A percentile compares a stretch with the other conserved stretches of the same genome.
Evolutionary conservation across 495 filamentous ascomycete species (phyloP).

Genomic region (Penicillium parvum): DNA sequence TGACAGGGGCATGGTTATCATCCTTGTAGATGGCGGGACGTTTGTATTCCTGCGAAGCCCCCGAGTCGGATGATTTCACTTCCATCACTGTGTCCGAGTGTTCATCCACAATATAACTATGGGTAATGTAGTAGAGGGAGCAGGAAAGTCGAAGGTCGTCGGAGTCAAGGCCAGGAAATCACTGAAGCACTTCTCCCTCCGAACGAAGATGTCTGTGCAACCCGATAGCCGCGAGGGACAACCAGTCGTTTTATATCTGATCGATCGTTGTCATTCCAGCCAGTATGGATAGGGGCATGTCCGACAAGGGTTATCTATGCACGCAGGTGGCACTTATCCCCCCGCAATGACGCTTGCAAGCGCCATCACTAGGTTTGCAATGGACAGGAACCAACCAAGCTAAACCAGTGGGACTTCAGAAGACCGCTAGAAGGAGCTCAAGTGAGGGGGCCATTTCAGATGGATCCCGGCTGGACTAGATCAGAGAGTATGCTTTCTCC

Average conservation of each 20-base stretch:
- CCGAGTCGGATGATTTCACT: slow-evolving; percentile 12
- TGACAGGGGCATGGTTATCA: slow-evolving; percentile 55
- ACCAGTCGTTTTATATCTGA: neutral
- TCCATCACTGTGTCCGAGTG: slow-evolving; percentile 3
- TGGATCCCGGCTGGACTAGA: neutral
- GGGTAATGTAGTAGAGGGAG: neutral
- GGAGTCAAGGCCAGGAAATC: neutral
- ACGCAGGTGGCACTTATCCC: slow-evolving; percentile 2
- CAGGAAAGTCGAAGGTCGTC: neutral
- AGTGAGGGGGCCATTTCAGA: neutral
- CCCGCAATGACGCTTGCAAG: slow-evolving; percentile 7
- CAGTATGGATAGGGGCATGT: neutral
- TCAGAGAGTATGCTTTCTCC: neutral
- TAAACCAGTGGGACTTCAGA: slow-evolving; percentile 2
- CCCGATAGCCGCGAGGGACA: neutral
- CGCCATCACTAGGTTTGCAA: neutral
- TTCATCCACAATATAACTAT: neutral
- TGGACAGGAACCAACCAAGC: slow-evolving; percentile 1
- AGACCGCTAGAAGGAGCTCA: slow-evolving; percentile 5
- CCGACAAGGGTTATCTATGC: slow-evolving; percentile 16
- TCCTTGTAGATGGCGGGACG: slow-evolving; percentile 11
- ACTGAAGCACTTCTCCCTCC: neutral
- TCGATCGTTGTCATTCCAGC: neutral
- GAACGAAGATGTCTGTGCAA: too few relatives aligned
- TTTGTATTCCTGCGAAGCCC: slow-evolving; percentile 17